These are phyloP conservation scores for Trypanosoma grayi DNA, from an alignment of 208 protist species.

Conservation along the genomic window DNA sequence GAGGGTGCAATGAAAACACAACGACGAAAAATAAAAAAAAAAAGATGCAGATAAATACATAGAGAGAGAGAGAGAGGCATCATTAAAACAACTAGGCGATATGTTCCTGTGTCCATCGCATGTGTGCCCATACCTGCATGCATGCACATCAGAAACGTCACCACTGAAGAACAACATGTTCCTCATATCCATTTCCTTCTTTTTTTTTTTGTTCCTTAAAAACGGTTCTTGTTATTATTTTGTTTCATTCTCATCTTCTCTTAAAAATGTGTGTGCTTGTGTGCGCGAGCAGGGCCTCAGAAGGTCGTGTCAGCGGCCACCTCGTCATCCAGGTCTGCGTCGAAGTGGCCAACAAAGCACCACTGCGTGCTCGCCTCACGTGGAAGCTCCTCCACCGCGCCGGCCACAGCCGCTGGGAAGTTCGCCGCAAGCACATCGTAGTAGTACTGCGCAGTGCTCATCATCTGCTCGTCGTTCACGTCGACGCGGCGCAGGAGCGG, in stretches of 20 bases:
- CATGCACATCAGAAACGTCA: no score
- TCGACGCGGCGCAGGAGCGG: slow-evolving; percentile 69
- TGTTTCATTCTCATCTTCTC: background rate
- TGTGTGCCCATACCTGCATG: no score
- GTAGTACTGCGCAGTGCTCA: slow-evolving; percentile 86
- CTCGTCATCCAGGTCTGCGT: slow-evolving; percentile 90
- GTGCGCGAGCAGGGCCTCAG: slow-evolving; percentile 22
- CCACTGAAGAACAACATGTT: no score
- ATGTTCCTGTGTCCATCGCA: no score
- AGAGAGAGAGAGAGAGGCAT: no score
- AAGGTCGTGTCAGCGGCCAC: slow-evolving; percentile 66
- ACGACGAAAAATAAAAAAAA: slow-evolving; percentile 3
- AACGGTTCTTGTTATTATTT: background rate
- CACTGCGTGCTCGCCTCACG: slow-evolving; percentile 68
- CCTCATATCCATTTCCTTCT: no score
- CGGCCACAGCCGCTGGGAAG: slow-evolving; percentile 40
- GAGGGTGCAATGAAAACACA: background rate
- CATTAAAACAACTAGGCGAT: no score
- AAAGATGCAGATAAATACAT: no score
- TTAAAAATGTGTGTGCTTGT: background rate
- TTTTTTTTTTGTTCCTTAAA: slow-evolving; percentile 18
- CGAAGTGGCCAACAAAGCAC: slow-evolving; percentile 61
- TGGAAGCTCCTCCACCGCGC: slow-evolving; percentile 36
- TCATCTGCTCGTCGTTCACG: slow-evolving; percentile 59
- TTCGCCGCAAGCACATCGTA: slow-evolving; percentile 49